Base-by-base conservation (phyloP, 495 filamentous ascomycete species). In the Choiromyces venosus region DNA sequence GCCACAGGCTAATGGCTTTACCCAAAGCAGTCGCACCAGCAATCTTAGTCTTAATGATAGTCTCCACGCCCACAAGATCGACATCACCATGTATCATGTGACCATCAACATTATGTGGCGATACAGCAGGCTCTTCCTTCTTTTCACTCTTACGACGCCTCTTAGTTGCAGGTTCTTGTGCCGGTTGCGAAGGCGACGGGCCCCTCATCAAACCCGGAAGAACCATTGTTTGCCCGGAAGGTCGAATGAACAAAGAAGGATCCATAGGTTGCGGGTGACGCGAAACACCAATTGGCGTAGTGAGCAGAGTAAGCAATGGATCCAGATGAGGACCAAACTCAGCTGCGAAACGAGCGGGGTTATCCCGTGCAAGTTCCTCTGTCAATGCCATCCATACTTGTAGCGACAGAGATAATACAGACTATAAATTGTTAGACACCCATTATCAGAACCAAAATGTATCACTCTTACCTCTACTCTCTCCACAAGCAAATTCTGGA, bases 71-170 rank as follows among this genome's bases (percentile, higher is more conserved):
- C 37, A 98, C 93, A 61, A 99, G 84, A 77, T 99, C 95, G 69
- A 97, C 90, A 80, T 99, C 95, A 64, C 95, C 95, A 78, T 93
- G 91, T 83, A 99, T 92, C 92, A 99, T 97, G 79, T 96, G 93
- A 25, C 93, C 95, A 80, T 99, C 95, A 44, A 99, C 92, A 81
- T 99, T 97, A 82, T 99, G 96, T 5, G 89, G 86, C 19, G 90
- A 89, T 0, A 88, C 80, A 37, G 87, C 83, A n/a, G 87, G 81
- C 33, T 91, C 88, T 75, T 94, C 91, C 65, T 90, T 89, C 85
- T 92, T 94, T 42, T 93, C 91, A 0, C 90, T 91, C 80, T 93
- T 94, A 76, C 92, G 89, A 40, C 93, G 88, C 70, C 91, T 89
- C 83, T 95, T 96, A 0, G 85, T 82, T 25, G 87, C 83, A 40